Base-by-base conservation (phyloP, 164 flowering plant genomes). In the Kalanchoe fedtschenkoi region DNA sequence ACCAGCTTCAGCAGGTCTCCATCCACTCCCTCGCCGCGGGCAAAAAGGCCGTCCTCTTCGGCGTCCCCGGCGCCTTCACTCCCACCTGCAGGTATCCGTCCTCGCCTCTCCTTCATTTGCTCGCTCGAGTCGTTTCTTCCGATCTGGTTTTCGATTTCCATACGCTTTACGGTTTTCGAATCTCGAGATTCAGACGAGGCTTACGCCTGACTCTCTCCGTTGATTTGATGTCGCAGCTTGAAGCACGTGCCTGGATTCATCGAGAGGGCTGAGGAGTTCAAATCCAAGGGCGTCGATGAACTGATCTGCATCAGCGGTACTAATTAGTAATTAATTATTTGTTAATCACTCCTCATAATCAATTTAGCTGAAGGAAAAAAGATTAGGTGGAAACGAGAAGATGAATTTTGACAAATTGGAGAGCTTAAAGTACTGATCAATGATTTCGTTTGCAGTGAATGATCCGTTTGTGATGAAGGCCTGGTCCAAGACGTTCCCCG, bases 381-480 rank as follows among this genome's bases (percentile, higher is more conserved):
- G n/a, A 42, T n/a, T n/a, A n/a, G n/a, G n/a, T n/a, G n/a, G n/a
- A n/a, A n/a, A n/a, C 46, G 14, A 5, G n/a, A 42, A 42, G 5
- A 42, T 42, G 5, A 2, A 15, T 1, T 42, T 42, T 42, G 46
- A 42, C n/a, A 13, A 15, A 42, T 42, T 39, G 14, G n/a, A 42
- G 14, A 2, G 46, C 5, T 19, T 42, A n/a, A n/a, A n/a, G n/a
- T n/a, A n/a, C n/a, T n/a, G n/a, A n/a, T 34, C 37, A 34, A 16
- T 29, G 58, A 6, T 55, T 34, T 43, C 19, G 9, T 38, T 66
- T 75, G 76, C 83, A 90, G 98, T 93, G 2, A 93, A 93, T 61
- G 98, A 93, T 60, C 92, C 95, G 3, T 93, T 90, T 65, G 98
- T 93, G 81, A 86, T 90, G 98, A 88, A 80, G 84, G 96, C 84